A percentile compares a stretch with the other conserved stretches of the same genome.
These are phyloP conservation scores for Auriscalpium microsporum DNA, from an alignment of 768 basidiomycete genomes.

Conservation along the genomic window DNA sequence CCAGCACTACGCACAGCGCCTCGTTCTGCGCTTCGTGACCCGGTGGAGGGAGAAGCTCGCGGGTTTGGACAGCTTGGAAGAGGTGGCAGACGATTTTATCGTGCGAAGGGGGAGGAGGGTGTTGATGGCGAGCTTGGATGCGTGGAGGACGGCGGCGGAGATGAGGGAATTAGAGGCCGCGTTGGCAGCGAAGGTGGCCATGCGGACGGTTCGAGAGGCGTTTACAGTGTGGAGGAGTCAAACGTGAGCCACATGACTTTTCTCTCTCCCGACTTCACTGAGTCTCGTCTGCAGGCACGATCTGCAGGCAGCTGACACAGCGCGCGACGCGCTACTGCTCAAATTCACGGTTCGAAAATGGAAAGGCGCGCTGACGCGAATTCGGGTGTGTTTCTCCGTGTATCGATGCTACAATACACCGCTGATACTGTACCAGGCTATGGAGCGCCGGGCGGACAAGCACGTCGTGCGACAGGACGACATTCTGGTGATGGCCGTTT, in stretches of 20 bases:
- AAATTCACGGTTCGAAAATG: constrained; percentile 44
- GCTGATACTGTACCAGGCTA: constrained; percentile 29
- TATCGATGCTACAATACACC: background rate
- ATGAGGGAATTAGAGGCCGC: constrained; percentile 37
- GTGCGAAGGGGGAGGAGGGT: constrained; percentile 25
- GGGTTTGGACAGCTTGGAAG: constrained; percentile 36
- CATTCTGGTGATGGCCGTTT: constrained; percentile 48
- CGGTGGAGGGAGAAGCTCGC: constrained; percentile 46
- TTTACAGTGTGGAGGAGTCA: constrained; percentile 51
- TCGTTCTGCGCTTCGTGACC: constrained; percentile 36
- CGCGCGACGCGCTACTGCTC: constrained; percentile 33
- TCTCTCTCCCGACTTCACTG: background rate
- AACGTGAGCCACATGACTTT: constrained; percentile 32
- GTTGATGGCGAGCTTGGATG: constrained; percentile 40
- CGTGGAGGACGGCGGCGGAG: constrained; percentile 44
- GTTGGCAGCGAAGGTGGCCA: constrained; percentile 35
- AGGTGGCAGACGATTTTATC: constrained; percentile 37
- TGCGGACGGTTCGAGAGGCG: constrained; percentile 39
- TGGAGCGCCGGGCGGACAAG: constrained; percentile 50
- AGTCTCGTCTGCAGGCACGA: constrained; percentile 30
- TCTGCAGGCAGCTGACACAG: constrained; percentile 33
- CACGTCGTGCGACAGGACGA: constrained; percentile 49
- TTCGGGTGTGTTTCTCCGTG: constrained; percentile 35
- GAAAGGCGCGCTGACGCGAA: constrained; percentile 42
- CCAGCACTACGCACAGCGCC: constrained; percentile 37